Percentiles rank a stretch among this genome's conserved stretches.
phyloP scores from a whole-genome alignment of 805 yeast genomes.

The Nakazawaea ishiwadae region DNA sequence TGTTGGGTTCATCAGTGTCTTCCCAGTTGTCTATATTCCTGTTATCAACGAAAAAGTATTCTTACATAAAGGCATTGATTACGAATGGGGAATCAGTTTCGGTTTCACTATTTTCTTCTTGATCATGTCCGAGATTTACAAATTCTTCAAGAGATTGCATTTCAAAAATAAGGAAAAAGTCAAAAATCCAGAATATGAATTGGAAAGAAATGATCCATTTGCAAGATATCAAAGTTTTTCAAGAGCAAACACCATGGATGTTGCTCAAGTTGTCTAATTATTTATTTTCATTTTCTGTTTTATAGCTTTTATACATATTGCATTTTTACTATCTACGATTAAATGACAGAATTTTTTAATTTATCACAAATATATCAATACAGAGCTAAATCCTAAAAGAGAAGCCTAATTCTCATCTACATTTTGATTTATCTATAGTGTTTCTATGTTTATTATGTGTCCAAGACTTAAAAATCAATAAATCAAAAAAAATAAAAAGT shows the following conservation, averaged over 20 bases:
- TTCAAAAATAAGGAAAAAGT: constrained; percentile 36
- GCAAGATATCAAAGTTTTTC: constrained; percentile 57
- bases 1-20: constrained; percentile 62
- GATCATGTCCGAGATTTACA: constrained; percentile 61
- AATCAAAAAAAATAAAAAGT: background rate
- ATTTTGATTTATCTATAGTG: too few species aligned
- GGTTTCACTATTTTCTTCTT: constrained; percentile 56
- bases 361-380: too few species aligned
- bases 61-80: constrained; percentile 63
- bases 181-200: constrained; percentile 57
- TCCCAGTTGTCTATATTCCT: constrained; percentile 85
- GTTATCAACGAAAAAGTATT: constrained; percentile 79
- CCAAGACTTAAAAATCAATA: too few species aligned
- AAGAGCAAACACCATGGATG: constrained; percentile 39
- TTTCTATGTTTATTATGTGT: too few species aligned
- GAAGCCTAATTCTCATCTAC: too few species aligned
- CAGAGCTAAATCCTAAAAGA: too few species aligned
- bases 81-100: constrained; percentile 78
- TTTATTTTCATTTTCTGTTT: background rate
- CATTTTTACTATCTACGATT: too few species aligned
- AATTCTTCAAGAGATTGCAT: constrained; percentile 57
- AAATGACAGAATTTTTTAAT: too few species aligned
- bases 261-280: background rate
- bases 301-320: too few species aligned
- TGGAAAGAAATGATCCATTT: constrained; percentile 60